phyloP scores from a whole-genome alignment of 2,329 filamentous ascomycete genomes.

The Myriosclerotinia scirpicola region DNA sequence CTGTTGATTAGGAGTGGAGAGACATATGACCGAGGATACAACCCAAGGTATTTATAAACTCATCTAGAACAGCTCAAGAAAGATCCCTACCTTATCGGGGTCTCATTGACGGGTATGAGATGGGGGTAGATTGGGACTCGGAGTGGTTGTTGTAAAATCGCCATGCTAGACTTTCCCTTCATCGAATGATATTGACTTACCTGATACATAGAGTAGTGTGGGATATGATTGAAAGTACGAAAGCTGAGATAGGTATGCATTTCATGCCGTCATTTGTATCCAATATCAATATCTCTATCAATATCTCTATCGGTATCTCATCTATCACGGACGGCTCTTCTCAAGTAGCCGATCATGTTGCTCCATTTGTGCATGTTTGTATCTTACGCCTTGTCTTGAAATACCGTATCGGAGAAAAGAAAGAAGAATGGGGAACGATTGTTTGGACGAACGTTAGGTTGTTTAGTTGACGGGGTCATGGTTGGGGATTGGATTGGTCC shows the following conservation, averaged over 20 bases:
- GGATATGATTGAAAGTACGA: background rate
- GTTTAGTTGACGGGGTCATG: slow-evolving; percentile 3
- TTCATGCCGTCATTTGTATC: slow-evolving; percentile 20
- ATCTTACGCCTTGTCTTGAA: slow-evolving; percentile 12
- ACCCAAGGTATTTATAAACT: slow-evolving; percentile 22
- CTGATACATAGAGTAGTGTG: background rate
- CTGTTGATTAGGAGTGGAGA: slow-evolving; percentile 16
- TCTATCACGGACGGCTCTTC: slow-evolving; percentile 4
- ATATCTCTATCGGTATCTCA: slow-evolving; percentile 9
- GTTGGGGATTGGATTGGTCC: slow-evolving; percentile 12
- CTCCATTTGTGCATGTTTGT: slow-evolving; percentile 13
- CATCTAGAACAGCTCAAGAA: background rate
- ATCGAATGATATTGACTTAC: background rate
- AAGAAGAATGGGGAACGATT: slow-evolving; percentile 1
- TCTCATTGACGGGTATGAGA: slow-evolving; percentile 20
- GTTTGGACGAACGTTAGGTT: slow-evolving; percentile 1
- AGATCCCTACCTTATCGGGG: slow-evolving; percentile 22
- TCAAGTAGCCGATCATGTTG: background rate
- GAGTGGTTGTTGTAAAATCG: background rate
- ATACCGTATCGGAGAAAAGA: slow-evolving; percentile 14
- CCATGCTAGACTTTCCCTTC: background rate
- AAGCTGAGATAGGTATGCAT: background rate
- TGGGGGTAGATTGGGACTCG: slow-evolving; percentile 3
- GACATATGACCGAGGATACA: slow-evolving; percentile 20
- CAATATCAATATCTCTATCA: background rate